These are phyloP conservation scores for Vanrija humicola DNA, from an alignment of 1,284 basidiomycete genomes.

Conservation along the genomic window DNA sequence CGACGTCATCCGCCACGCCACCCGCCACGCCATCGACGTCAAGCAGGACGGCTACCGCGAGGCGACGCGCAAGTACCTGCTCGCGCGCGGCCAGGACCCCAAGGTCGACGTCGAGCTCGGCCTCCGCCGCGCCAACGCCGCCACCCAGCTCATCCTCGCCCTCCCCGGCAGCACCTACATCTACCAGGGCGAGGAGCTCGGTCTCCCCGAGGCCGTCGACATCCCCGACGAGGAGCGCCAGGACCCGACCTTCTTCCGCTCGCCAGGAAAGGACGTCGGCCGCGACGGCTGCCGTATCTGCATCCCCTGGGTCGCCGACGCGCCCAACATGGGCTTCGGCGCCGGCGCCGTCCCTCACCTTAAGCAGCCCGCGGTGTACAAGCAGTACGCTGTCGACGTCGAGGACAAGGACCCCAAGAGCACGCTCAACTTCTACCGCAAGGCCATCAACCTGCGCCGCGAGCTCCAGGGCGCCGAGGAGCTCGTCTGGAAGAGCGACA, in stretches of 20 bases:
- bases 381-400: conserved; percentile 27
- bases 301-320: conserved; percentile 18
- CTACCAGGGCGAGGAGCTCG: conserved; percentile 46
- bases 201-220: conserved; percentile 36
- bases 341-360: conserved; percentile 26
- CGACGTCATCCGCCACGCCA: conserved; percentile 39
- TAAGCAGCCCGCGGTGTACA: conserved; percentile 30
- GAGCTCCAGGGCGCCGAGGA: conserved; percentile 32
- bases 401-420: conserved; percentile 27
- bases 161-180: conserved; percentile 42
- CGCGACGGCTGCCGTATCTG: conserved; percentile 43
- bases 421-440: conserved; percentile 35
- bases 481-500: conserved; percentile 30
- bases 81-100: conserved; percentile 17
- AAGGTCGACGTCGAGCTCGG: conserved; percentile 25
- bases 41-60: conserved; percentile 18
- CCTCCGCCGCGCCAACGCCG: conserved; percentile 28
- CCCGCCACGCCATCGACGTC: conserved; percentile 32
- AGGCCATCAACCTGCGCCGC: conserved; percentile 25
- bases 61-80: conserved; percentile 19
- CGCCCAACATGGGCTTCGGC: conserved; percentile 32
- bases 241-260: conserved; percentile 41
- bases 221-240: conserved; percentile 31
- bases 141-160: conserved; percentile 37
- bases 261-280: conserved; percentile 30